phyloP scores from a whole-genome alignment of 495 filamentous ascomycete genomes.

The Lophium mytilinum region DNA sequence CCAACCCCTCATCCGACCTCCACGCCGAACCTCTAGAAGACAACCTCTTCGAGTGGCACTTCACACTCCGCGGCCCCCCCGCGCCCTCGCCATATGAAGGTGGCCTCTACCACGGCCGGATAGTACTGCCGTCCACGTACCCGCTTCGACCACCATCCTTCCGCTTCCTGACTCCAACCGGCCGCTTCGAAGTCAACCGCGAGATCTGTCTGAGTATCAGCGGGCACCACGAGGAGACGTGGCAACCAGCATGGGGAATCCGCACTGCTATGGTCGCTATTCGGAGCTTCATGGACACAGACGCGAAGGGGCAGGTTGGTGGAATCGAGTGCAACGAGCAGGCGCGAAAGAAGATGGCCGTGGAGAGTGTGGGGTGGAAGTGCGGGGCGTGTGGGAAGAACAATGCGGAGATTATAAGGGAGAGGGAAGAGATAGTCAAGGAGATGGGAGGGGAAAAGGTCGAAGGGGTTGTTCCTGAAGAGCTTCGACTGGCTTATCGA shows the following conservation, averaged over 20 bases:
- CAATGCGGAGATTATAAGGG: conserved; percentile 65
- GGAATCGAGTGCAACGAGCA: conserved; percentile 66
- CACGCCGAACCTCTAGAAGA: conserved; percentile 71
- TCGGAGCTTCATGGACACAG: conserved; percentile 66
- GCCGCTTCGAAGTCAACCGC: conserved; percentile 91
- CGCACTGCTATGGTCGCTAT: conserved; percentile 67
- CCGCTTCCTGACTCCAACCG: conserved; percentile 86
- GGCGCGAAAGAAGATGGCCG: conserved; percentile 58
- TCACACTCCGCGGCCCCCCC: conserved; percentile 89
- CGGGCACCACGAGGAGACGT: conserved; percentile 94
- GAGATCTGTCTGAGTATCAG: conserved; percentile 93
- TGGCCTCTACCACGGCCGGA: conserved; percentile 93
- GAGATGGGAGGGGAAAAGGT: conserved; percentile 28
- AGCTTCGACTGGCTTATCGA: conserved; percentile 41
- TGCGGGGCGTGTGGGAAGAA: conserved; percentile 57
- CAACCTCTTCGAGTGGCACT: conserved; percentile 99
- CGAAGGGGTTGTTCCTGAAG: conserved; percentile 39
- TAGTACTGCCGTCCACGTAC: conserved; percentile 79
- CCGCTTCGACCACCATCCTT: conserved; percentile 85
- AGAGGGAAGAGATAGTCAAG: conserved; percentile 29
- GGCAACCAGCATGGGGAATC: conserved; percentile 97
- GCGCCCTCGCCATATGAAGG: conserved; percentile 63
- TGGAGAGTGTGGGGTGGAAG: conserved; percentile 49
- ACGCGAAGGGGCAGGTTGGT: conserved; percentile 72
- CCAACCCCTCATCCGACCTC: conserved; percentile 70